These are phyloP conservation scores for Ophiostoma sp. DNA, from an alignment of 2,329 filamentous ascomycete species.

Conservation along the genomic window DNA sequence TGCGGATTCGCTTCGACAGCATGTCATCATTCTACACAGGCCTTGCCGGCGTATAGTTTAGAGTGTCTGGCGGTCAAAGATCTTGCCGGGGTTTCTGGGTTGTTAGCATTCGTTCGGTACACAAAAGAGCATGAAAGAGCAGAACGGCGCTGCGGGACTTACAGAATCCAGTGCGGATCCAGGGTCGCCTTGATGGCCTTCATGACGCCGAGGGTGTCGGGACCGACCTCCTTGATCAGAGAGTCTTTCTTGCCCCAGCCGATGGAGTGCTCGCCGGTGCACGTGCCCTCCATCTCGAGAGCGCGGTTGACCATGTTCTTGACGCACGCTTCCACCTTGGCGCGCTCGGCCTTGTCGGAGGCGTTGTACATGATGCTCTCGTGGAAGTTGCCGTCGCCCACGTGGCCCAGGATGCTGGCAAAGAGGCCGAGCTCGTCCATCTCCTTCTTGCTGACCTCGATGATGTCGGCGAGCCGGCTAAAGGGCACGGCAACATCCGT, in stretches of 20 bases:
- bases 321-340: conserved; percentile 73
- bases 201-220: conserved; percentile 79
- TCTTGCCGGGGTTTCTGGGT: conserved; percentile 72
- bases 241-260: conserved; percentile 82
- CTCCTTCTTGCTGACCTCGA: conserved; percentile 81
- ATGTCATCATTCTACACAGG: too few species aligned
- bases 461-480: conserved; percentile 65
- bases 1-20: too few species aligned
- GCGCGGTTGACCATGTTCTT: conserved; percentile 88
- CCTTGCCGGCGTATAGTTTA: background rate
- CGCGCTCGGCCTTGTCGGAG: conserved; percentile 60
- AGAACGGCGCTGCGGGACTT: conserved; percentile 19
- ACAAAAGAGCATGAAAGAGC: background rate
- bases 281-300: conserved; percentile 89
- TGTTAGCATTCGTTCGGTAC: conserved; percentile 18
- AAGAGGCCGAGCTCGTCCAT: conserved; percentile 82
- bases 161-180: conserved; percentile 79
- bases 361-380: conserved; percentile 85
- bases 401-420: conserved; percentile 80
- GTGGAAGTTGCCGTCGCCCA: conserved; percentile 94
- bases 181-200: conserved; percentile 73
- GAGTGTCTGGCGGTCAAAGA: conserved; percentile 59
- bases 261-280: conserved; percentile 81
- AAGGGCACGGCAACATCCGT: conserved; percentile 83
- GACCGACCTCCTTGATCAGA: conserved; percentile 70